Percentiles rank a stretch among this genome's conserved stretches.
Conservation (phyloP, 768 basidiomycete species). For the Suillus fuscotomentosus region DNA sequence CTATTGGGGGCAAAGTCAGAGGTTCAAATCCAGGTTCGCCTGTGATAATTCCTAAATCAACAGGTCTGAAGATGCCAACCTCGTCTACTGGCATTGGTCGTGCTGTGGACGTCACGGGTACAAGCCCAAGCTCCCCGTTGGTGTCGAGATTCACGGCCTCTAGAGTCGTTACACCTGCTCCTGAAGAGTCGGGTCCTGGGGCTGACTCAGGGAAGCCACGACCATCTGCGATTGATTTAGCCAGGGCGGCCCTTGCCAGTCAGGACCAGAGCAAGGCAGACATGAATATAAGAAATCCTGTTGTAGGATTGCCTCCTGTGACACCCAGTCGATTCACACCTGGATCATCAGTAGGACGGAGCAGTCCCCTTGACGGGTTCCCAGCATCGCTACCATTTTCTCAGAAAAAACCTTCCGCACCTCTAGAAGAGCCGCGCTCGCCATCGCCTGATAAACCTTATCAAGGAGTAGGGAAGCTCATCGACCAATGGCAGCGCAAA, state of each 20-base stretch:
- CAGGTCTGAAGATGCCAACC: slow-evolving; percentile 21
- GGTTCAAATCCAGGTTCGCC: slow-evolving; percentile 27
- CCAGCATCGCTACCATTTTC: slow-evolving; percentile 11
- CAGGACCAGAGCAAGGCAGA: slow-evolving; percentile 18
- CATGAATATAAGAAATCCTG: slow-evolving; percentile 14
- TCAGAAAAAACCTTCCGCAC: slow-evolving; percentile 10
- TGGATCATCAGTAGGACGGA: slow-evolving; percentile 12
- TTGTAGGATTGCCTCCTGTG: slow-evolving; percentile 20
- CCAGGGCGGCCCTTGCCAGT: slow-evolving; percentile 16
- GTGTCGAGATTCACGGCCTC: slow-evolving; percentile 24
- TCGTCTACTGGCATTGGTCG: slow-evolving; percentile 20
- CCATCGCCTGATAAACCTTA: slow-evolving; percentile 77
- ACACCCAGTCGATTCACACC: slow-evolving; percentile 21
- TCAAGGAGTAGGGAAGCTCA: slow-evolving; percentile 80
- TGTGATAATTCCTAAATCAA: slow-evolving; percentile 31
- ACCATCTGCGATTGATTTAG: slow-evolving; percentile 9
- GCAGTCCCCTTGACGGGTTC: slow-evolving; percentile 24
- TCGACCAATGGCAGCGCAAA: slow-evolving; percentile 87
- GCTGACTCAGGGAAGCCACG: slow-evolving; percentile 21
- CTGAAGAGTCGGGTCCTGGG: slow-evolving; percentile 10
- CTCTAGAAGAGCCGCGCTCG: slow-evolving; percentile 37
- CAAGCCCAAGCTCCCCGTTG: slow-evolving; percentile 21
- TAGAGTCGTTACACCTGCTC: slow-evolving; percentile 11
- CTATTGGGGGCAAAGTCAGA: slow-evolving; percentile 46
- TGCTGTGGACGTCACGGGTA: slow-evolving; percentile 12